Conservation (phyloP, 2,329 filamentous ascomycete species). For the Coleophoma eucalyptorum region DNA sequence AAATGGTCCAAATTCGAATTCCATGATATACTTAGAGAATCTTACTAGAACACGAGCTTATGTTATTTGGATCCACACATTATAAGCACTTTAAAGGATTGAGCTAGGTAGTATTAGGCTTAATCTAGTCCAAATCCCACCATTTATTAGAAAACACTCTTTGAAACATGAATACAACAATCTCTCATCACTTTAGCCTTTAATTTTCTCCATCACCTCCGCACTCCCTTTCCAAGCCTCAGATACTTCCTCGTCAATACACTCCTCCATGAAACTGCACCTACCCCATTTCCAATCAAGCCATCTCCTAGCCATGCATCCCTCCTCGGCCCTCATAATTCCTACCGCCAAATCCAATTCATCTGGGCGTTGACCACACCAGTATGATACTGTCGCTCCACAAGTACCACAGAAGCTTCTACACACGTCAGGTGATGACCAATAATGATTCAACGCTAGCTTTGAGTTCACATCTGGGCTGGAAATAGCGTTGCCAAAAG, state of each 20-base stretch:
- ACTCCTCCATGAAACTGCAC: slow-evolving; percentile 6
- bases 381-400: slow-evolving; percentile 5
- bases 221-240: slow-evolving; percentile 3
- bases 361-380: slow-evolving; percentile 2
- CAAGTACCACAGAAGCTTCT: slow-evolving; percentile 6
- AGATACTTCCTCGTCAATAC: slow-evolving; percentile 4
- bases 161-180: background rate
- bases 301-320: slow-evolving; percentile 7
- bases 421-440: slow-evolving; percentile 4
- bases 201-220: background rate
- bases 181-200: background rate
- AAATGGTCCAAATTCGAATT: too few species aligned
- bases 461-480: background rate
- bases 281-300: slow-evolving; percentile 6
- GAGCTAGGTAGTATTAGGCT: too few species aligned
- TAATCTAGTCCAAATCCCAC: too few species aligned
- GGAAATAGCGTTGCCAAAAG: background rate
- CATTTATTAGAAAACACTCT: too few species aligned
- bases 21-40: too few species aligned
- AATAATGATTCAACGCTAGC: slow-evolving; percentile 4
- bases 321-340: slow-evolving; percentile 7
- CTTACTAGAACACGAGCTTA: too few species aligned
- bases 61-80: too few species aligned
- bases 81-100: too few species aligned
- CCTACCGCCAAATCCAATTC: slow-evolving; percentile 7